Percentiles rank a stretch among this genome's conserved stretches.
phyloP scores from a whole-genome alignment of 495 filamentous ascomycete species.

The Aspergillus heteromorphus region DNA sequence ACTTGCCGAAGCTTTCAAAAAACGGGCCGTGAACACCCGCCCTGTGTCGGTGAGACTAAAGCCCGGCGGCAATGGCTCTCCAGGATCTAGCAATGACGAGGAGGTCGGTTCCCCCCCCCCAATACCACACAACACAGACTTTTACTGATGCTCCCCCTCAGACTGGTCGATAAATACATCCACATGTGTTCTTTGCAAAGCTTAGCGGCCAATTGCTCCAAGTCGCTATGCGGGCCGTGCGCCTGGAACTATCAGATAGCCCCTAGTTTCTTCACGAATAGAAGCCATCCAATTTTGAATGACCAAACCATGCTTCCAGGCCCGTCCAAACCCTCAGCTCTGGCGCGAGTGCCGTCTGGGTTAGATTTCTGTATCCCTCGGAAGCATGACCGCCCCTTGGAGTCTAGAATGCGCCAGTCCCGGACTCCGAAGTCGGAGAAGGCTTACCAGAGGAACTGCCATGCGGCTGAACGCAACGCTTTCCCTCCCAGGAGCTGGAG shows the following conservation, averaged over 20 bases:
- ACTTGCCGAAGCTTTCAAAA: slow-evolving; percentile 9
- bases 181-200: background rate
- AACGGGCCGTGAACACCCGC: background rate
- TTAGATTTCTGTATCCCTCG: background rate
- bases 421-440: background rate
- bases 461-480: background rate
- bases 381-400: background rate
- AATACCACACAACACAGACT: background rate
- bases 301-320: no score
- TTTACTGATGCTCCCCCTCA: background rate
- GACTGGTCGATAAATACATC: no score
- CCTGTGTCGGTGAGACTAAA: slow-evolving; percentile 3
- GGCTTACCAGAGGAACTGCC: background rate
- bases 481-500: background rate
- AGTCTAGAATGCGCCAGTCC: background rate
- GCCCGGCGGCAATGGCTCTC: background rate
- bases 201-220: background rate
- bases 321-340: background rate
- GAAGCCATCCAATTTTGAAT: background rate
- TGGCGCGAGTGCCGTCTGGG: background rate
- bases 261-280: background rate
- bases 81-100: background rate
- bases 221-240: background rate
- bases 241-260: background rate
- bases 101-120: background rate